These are phyloP conservation scores for Moesziomyces sp. DNA, from an alignment of 1,284 basidiomycete genomes.

Conservation along the genomic window DNA sequence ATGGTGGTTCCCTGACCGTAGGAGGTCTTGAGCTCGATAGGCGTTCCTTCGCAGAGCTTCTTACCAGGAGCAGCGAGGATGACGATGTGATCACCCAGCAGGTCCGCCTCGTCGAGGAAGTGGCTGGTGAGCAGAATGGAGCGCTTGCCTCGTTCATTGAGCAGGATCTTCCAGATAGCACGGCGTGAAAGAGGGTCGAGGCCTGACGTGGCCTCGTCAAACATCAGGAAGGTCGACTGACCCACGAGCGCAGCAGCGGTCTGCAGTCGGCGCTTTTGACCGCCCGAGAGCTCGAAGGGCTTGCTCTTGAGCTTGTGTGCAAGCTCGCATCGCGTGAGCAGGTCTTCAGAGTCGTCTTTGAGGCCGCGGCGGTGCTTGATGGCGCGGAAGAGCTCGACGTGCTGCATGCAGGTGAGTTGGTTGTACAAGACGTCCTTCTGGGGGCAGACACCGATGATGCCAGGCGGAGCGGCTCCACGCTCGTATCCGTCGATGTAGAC, in stretches of 20 bases:
- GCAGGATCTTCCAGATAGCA: slow-evolving; percentile 77
- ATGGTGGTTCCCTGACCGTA: slow-evolving; percentile 79
- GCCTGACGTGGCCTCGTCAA: slow-evolving; percentile 80
- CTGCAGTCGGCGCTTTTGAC: slow-evolving; percentile 84
- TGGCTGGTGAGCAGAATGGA: slow-evolving; percentile 79
- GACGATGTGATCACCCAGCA: slow-evolving; percentile 79
- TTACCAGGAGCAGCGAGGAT: slow-evolving; percentile 81
- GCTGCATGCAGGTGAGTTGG: slow-evolving; percentile 79
- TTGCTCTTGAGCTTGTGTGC: slow-evolving; percentile 76
- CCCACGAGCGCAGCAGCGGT: slow-evolving; percentile 81
- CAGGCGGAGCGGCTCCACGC: slow-evolving; percentile 69
- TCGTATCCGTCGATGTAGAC: slow-evolving; percentile 73
- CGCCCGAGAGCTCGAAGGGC: slow-evolving; percentile 77
- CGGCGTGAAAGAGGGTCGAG: slow-evolving; percentile 82
- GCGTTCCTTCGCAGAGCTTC: slow-evolving; percentile 78
- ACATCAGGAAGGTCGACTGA: slow-evolving; percentile 78
- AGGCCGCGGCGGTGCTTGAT: slow-evolving; percentile 76
- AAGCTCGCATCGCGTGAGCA: slow-evolving; percentile 73
- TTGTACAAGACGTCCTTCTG: slow-evolving; percentile 85
- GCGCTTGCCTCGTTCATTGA: slow-evolving; percentile 76
- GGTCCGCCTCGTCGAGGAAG: slow-evolving; percentile 81
- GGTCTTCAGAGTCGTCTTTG: slow-evolving; percentile 31
- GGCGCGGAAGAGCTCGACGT: slow-evolving; percentile 77
- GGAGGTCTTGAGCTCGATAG: slow-evolving; percentile 78
- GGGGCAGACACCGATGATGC: slow-evolving; percentile 79